phyloP scores from a whole-genome alignment of 164 flowering plant genomes.

The Dillenia turbinata region DNA sequence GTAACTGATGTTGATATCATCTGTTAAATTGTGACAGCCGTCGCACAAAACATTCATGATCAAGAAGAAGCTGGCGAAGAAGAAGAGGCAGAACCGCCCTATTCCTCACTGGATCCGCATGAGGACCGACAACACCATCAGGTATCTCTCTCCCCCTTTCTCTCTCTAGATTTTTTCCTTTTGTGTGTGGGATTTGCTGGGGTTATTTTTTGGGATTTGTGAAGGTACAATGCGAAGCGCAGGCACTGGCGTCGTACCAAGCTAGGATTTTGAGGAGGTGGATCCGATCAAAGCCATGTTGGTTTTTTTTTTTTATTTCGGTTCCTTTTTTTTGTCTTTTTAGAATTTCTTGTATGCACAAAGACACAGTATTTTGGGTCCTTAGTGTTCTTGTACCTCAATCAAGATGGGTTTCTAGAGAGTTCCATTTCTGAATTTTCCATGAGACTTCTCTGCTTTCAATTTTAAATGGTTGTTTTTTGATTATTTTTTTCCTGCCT shows the following conservation, averaged over 20 bases:
- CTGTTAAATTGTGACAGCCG: constrained; percentile 24
- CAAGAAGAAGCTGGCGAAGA: constrained; percentile 63
- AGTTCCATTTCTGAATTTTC: no score
- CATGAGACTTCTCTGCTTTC: no score
- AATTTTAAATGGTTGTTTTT: no score
- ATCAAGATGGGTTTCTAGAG: no score
- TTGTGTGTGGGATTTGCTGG: not conserved
- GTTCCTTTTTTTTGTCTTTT: no score
- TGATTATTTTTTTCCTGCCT: no score
- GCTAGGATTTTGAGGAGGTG: constrained; percentile 17
- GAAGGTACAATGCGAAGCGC: constrained; percentile 48
- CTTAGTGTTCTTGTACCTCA: no score
- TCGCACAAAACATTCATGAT: constrained; percentile 57
- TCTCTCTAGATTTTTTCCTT: not conserved
- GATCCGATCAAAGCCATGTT: no score
- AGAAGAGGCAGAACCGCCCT: constrained; percentile 62
- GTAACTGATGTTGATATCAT: no score
- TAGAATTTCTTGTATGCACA: no score
- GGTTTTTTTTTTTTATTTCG: no score
- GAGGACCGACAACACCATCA: constrained; percentile 61
- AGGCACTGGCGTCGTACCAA: constrained; percentile 53
- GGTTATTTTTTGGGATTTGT: not conserved
- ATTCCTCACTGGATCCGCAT: constrained; percentile 65
- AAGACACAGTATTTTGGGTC: no score
- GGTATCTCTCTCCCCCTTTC: constrained; percentile 16